Evolutionary conservation across 768 basidiomycete species (phyloP).

Genomic region (Infundibulicybe gibba): DNA sequence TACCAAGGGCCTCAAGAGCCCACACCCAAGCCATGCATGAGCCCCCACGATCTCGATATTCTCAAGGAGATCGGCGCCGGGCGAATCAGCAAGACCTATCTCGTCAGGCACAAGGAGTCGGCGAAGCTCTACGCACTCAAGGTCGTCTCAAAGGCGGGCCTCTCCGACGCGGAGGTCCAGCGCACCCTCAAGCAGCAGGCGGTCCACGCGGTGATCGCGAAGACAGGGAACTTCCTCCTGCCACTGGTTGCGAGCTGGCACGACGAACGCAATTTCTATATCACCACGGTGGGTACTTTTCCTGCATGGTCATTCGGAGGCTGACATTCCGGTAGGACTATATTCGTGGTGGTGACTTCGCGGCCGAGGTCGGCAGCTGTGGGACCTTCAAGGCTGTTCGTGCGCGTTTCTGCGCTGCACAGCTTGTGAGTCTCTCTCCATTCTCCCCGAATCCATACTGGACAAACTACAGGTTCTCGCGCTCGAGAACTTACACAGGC

Average conservation of each 20-base stretch:
- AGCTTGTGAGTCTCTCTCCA: slow-evolving; percentile 14
- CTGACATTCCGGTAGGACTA: slow-evolving; percentile 12
- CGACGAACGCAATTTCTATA: slow-evolving; percentile 13
- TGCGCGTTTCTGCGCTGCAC: slow-evolving; percentile 13
- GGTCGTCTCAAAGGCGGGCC: slow-evolving; percentile 10
- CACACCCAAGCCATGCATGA: no score
- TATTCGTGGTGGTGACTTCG: slow-evolving; percentile 14
- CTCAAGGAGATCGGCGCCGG: no score
- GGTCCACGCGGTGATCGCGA: not conserved
- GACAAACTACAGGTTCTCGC: slow-evolving; percentile 6
- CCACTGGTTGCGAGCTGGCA: slow-evolving; percentile 18
- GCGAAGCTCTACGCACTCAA: slow-evolving; percentile 14
- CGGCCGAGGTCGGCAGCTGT: slow-evolving; percentile 2
- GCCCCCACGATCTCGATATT: no score
- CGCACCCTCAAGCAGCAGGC: not conserved
- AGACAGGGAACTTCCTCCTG: slow-evolving; percentile 10
- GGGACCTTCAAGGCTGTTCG: slow-evolving; percentile 4
- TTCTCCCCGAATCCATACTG: not conserved
- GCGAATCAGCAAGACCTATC: slow-evolving; percentile 7
- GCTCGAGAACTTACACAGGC: slow-evolving; percentile 10
- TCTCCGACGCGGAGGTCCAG: slow-evolving; percentile 2
- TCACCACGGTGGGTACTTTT: slow-evolving; percentile 14
- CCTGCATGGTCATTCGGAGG: not conserved
- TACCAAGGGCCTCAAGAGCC: no score
- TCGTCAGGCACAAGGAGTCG: slow-evolving; percentile 11